Evolutionary conservation across 768 basidiomycete species (phyloP).

Genomic region (Tylopilus rubrobrunneus): DNA sequence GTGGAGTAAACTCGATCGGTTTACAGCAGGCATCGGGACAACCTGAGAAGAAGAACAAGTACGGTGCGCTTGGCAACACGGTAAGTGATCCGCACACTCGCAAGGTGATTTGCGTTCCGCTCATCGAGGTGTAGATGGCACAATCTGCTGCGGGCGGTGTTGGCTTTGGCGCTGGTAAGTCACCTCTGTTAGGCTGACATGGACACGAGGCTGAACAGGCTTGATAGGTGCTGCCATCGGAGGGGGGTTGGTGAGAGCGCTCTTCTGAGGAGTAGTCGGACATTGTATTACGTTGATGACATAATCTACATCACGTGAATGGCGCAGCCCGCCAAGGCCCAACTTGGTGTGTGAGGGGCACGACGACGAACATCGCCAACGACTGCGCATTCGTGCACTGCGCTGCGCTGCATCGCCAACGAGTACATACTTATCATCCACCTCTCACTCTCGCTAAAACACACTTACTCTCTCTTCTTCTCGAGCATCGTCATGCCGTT

Average conservation of each 20-base stretch:
- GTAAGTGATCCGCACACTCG: slow-evolving; percentile 30
- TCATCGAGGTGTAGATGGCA: slow-evolving; percentile 41
- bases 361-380: neutral
- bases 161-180: slow-evolving; percentile 72
- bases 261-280: slow-evolving; percentile 35
- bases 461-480: neutral
- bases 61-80: slow-evolving; percentile 54
- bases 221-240: slow-evolving; percentile 48
- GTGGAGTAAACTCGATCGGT: slow-evolving; percentile 29
- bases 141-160: slow-evolving; percentile 65
- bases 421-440: slow-evolving; percentile 1
- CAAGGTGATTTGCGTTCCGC: slow-evolving; percentile 15
- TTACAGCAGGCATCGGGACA: slow-evolving; percentile 27
- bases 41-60: slow-evolving; percentile 54
- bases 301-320: slow-evolving; percentile 26
- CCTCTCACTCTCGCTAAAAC: neutral
- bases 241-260: slow-evolving; percentile 44
- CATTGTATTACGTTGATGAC: slow-evolving; percentile 6
- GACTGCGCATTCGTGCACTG: slow-evolving; percentile 3
- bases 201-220: neutral
- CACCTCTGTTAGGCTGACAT: neutral
- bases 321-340: neutral
- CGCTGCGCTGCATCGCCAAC: slow-evolving; percentile 12
- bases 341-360: neutral
- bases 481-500: slow-evolving; percentile 27